Evolutionary conservation across 768 basidiomycete genomes (phyloP).

Genomic region (Boletus pseudo-olivaceus): DNA sequence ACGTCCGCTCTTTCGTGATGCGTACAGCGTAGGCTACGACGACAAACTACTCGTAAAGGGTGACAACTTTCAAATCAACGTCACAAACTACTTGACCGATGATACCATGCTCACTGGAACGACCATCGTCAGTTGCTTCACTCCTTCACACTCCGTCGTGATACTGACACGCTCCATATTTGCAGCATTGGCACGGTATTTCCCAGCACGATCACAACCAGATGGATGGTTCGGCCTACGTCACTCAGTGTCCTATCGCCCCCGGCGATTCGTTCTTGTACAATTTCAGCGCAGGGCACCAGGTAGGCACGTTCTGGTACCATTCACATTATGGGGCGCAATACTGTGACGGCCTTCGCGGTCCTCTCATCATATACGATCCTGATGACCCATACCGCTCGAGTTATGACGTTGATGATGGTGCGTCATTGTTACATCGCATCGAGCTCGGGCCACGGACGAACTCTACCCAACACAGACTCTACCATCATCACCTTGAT

Average conservation of each 20-base stretch:
- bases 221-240: conserved; percentile 31
- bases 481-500: conserved; percentile 32
- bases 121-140: conserved; percentile 11
- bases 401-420: conserved; percentile 22
- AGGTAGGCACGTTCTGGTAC: conserved; percentile 41
- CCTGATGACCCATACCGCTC: conserved; percentile 20
- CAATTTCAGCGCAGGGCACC: conserved; percentile 29
- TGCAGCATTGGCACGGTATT: conserved; percentile 26
- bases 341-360: conserved; percentile 42
- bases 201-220: conserved; percentile 22
- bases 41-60: conserved; percentile 1
- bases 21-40: neutral
- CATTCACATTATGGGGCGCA: conserved; percentile 19
- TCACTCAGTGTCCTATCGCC: conserved; percentile 40
- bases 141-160: neutral
- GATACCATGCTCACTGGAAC: conserved; percentile 18
- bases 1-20: neutral
- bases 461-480: neutral
- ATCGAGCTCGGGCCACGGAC: neutral
- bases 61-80: conserved; percentile 16
- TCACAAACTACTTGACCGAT: conserved; percentile 17
- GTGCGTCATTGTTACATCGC: conserved; percentile 2
- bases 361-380: conserved; percentile 42
- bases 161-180: neutral
- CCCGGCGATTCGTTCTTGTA: conserved; percentile 35